Evolutionary conservation across 345 rosid species (phyloP), one percentile per base, ranked within the genome.

Genomic region (Laguncularia racemosa): DNA sequence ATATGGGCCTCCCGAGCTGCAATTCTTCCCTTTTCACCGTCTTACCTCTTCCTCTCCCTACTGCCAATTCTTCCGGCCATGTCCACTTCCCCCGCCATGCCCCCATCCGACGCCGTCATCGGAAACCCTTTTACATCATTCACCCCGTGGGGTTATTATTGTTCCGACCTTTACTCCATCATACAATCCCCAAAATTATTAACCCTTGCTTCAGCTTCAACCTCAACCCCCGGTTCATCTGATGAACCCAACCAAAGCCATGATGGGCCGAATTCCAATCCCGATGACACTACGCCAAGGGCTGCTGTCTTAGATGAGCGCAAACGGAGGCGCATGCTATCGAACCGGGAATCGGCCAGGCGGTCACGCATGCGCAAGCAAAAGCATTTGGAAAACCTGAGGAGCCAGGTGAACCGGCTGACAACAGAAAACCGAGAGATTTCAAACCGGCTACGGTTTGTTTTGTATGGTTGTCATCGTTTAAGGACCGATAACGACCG

Each of bases 261-360:
- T 10, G 52, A 14, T 14, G 20, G n/a, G n/a, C n/a, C n/a, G n/a
- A n/a, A n/a, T n/a, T n/a, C n/a, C n/a, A n/a, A n/a, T n/a, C n/a
- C n/a, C n/a, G n/a, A n/a, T n/a, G n/a, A n/a, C n/a, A n/a, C n/a
- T n/a, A n/a, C n/a, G n/a, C n/a, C n/a, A n/a, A n/a, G n/a, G n/a
- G 68, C 40, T 26, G 44, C 57, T 9, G 3, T 50, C 50, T 14
- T 73, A 16, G 86, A 91, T 38, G 92, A 86, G 48, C 71, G 90
- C 23, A 91, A 82, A 71, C 64, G 71, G 52, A 81, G 80, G 69
- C 77, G 98, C 49, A 88, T 79, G 98, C 60, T 84, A 48, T 92
- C 98, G 56, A 92, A 92, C 81, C 82, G 98, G 60, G 93, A 92
- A 51, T 88, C 98, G 4, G 96, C 98, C 13, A 76, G 86, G 76